A percentile compares a stretch with the other conserved stretches of the same genome.
Evolutionary conservation across 2,329 filamentous ascomycete genomes (phyloP).

Genomic region (Calonectria crousiana): DNA sequence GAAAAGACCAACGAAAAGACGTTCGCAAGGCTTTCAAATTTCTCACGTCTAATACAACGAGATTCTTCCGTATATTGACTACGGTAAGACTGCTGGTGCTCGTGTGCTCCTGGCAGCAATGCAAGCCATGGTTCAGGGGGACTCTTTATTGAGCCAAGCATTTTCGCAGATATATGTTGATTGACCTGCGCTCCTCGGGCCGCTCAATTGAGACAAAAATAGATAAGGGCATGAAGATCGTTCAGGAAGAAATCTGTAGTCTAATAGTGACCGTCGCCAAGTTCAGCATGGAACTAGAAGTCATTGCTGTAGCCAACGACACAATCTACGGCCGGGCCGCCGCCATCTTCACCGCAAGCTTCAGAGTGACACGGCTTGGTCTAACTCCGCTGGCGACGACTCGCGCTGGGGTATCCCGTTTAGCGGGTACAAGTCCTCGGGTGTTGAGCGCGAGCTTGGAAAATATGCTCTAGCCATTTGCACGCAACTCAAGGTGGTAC

Average conservation of each 20-base stretch:
- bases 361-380: conserved; percentile 59
- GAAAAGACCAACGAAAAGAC: conserved; percentile 70
- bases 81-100: conserved; percentile 72
- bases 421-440: conserved; percentile 28
- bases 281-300: conserved; percentile 33
- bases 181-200: background rate
- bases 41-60: conserved; percentile 72
- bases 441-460: conserved; percentile 22
- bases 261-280: conserved; percentile 33
- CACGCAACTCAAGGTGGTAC: conserved; percentile 24
- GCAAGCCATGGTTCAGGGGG: conserved; percentile 27
- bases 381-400: conserved; percentile 43
- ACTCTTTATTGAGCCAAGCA: conserved; percentile 36
- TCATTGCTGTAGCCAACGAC: conserved; percentile 44
- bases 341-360: conserved; percentile 66
- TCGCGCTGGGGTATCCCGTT: conserved; percentile 35
- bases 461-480: conserved; percentile 22
- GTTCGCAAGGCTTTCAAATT: conserved; percentile 74
- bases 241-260: conserved; percentile 39
- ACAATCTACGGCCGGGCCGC: conserved; percentile 65
- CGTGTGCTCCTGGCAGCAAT: conserved; percentile 57
- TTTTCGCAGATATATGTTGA: conserved; percentile 39
- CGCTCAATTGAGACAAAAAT: background rate
- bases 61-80: conserved; percentile 73
- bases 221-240: conserved; percentile 33